A percentile compares a stretch with the other conserved stretches of the same genome.
phyloP scores from a whole-genome alignment of 805 yeast species.

The Diddensiella santjacobensis region DNA sequence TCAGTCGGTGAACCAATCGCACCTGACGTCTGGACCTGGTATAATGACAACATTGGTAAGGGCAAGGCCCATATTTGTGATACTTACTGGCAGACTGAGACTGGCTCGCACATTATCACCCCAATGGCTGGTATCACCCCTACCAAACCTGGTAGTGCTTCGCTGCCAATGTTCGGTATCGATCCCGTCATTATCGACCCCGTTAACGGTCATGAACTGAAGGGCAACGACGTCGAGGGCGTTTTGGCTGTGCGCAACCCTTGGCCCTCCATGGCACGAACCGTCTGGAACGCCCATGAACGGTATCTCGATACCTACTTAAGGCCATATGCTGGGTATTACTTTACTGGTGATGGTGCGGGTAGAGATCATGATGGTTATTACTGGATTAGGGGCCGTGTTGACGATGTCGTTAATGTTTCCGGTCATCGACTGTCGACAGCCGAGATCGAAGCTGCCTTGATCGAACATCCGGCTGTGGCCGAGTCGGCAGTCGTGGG shows the following conservation, averaged over 20 bases:
- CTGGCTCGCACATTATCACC: conserved; percentile 91
- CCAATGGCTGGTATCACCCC: conserved; percentile 94
- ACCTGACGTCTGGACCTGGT: conserved; percentile 96
- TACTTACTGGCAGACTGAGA: conserved; percentile 98
- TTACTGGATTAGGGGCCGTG: conserved; percentile 97
- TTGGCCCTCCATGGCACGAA: conserved; percentile 99
- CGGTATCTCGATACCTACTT: conserved; percentile 89
- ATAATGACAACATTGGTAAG: conserved; percentile 81
- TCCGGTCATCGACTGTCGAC: conserved; percentile 96
- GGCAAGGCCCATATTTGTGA: conserved; percentile 84
- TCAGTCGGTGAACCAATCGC: conserved; percentile 97
- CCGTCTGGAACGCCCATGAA: conserved; percentile 83
- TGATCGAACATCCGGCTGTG: conserved; percentile 72
- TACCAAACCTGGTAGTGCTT: conserved; percentile 95
- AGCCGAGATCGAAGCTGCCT: conserved; percentile 93
- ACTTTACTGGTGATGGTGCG: conserved; percentile 98
- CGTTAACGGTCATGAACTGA: conserved; percentile 76
- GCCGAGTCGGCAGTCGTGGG: conserved; percentile 98
- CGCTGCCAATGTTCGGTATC: conserved; percentile 93
- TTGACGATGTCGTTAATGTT: conserved; percentile 96
- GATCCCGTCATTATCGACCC: conserved; percentile 91
- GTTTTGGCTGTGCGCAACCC: conserved; percentile 83
- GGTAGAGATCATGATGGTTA: conserved; percentile 95
- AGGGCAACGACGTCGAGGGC: conserved; percentile 91
- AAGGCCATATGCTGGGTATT: conserved; percentile 86